Evolutionary conservation across 176 grass and related monocot genomes (phyloP), one percentile per base, ranked within the genome.

Genomic region (Oryza officinalis): DNA sequence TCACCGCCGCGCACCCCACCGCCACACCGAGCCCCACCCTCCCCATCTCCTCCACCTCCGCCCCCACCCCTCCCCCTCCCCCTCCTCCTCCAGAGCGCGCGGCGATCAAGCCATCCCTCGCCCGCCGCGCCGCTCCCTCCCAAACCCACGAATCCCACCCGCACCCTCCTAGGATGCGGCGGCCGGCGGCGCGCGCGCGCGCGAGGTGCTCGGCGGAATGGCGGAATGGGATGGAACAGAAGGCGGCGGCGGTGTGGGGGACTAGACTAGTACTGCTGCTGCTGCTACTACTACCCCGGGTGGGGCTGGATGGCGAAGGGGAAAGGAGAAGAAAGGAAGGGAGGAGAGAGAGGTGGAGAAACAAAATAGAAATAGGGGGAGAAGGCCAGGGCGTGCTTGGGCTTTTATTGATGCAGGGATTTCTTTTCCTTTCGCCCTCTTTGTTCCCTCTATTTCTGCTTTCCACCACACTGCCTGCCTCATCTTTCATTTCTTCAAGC

Each of bases 1-100:
- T 88, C 30, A 72, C 85, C 71, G 86, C 90, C 22, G 90, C 87
- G 85, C 90, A 92, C 3, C 93, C 87, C 66, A 67, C 90, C 78
- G 93, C 90, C 75, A 88, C 66, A 26, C 85, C 93, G 57, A 94
- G 82, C 74, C 75, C 85, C 40, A 80, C 85, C 87, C 60, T 85
- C 84, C 93, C 90, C 93, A 88, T 90, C 85, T 67, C 35, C 45
- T 13, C 45, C 45, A 4, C 45, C 43, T 1, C 43, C 1, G 11
- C 43, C 43, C 41, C 40, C 22, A 46, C 27, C 40, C 13, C 32
- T 4, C 10, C 40, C 22, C 60, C 32, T 31, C 10, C 32, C 7
- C 65, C 76, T 49, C 46, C 43, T 0, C 65, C 76, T 49, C 46
- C 46, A 49, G 46, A 8, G 37, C 38, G 50, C 61, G 15, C 41